Conservation (phyloP, 73 alveolate genomes). For the Breviolum minutum region DNA sequence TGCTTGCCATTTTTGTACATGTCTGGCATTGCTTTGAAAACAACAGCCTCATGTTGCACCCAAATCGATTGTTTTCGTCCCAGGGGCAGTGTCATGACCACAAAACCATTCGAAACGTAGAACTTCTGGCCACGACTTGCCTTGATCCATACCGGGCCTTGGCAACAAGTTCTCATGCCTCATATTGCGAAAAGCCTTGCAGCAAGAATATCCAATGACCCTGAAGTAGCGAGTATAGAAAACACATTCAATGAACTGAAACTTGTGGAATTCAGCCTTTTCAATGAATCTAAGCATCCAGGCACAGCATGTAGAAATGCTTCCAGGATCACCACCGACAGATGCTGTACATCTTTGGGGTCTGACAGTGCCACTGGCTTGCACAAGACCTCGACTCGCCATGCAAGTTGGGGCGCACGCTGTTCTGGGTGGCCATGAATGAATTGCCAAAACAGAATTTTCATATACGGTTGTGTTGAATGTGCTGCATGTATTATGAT, state of each 20-base stretch:
- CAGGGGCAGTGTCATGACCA: slow-evolving; percentile 59
- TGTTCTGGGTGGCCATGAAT: background rate
- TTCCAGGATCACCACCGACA: slow-evolving; percentile 35
- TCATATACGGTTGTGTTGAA: no score
- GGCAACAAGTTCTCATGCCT: background rate
- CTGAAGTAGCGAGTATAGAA: background rate
- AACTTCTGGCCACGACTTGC: slow-evolving; percentile 61
- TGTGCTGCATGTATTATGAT: background rate
- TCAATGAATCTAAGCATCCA: background rate
- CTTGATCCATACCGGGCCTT: slow-evolving; percentile 76
- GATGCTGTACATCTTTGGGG: slow-evolving; percentile 48
- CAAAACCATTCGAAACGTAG: slow-evolving; percentile 84
- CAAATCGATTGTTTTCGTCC: background rate
- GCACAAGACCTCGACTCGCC: slow-evolving; percentile 43
- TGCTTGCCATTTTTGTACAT: no score
- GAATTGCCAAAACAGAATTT: no score
- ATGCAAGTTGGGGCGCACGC: background rate
- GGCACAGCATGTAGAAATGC: slow-evolving; percentile 59
- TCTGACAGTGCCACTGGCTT: slow-evolving; percentile 72
- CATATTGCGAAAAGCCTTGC: background rate
- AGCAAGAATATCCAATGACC: background rate
- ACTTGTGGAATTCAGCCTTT: background rate
- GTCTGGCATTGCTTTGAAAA: no score
- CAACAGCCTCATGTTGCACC: no score
- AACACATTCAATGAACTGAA: background rate